Evolutionary conservation across 75 land plant species (phyloP).

Genomic region (Pinus taeda): DNA sequence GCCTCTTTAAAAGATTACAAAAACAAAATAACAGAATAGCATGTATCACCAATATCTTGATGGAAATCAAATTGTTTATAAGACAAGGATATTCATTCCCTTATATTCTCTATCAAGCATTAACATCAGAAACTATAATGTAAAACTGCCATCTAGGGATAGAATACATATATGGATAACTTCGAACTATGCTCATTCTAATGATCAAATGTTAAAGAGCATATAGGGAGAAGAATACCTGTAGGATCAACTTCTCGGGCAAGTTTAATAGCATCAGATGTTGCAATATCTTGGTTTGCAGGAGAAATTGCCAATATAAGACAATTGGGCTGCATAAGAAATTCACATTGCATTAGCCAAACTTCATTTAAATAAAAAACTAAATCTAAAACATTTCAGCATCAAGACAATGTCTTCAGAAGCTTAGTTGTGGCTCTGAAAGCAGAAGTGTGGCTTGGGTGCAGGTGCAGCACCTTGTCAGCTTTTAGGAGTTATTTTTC

Average conservation of each 20-base stretch:
- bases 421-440: no score
- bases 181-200: background rate
- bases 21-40: background rate
- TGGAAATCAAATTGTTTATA: background rate
- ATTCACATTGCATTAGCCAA: constrained; percentile 4
- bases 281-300: constrained; percentile 92
- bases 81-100: background rate
- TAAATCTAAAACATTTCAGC: background rate
- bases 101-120: background rate
- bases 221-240: constrained; percentile 30
- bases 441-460: no score
- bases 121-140: background rate
- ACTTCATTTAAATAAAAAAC: background rate
- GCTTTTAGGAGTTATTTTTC: no score
- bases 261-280: constrained; percentile 92
- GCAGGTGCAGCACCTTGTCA: no score
- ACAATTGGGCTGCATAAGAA: constrained; percentile 62
- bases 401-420: background rate
- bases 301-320: constrained; percentile 86
- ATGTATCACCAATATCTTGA: background rate
- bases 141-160: no score
- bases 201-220: background rate
- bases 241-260: constrained; percentile 90
- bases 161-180: no score
- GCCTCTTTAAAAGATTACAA: background rate